Conservation (phyloP, 2,329 filamentous ascomycete species). For the Verticillium zaregamsianum region DNA sequence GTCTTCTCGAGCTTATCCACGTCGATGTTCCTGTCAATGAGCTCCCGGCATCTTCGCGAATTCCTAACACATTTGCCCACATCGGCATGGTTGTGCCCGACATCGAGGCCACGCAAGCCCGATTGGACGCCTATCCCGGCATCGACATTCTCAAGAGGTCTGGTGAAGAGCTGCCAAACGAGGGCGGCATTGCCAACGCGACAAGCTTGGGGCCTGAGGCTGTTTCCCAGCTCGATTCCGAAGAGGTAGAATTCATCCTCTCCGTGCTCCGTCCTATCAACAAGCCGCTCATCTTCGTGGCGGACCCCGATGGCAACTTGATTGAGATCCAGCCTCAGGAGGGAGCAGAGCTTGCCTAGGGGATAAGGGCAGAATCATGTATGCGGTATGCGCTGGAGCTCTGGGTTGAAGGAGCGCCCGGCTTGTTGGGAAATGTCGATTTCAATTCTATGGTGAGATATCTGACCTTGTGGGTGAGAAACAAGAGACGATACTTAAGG, state of each 20-base stretch:
- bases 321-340: slow-evolving; percentile 19
- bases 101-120: slow-evolving; percentile 19
- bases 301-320: slow-evolving; percentile 20
- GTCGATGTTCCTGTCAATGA: slow-evolving; percentile 16
- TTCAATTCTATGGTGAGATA: too few relatives aligned
- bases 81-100: slow-evolving; percentile 30
- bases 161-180: slow-evolving; percentile 12
- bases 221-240: slow-evolving; percentile 7
- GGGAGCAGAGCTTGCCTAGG: not conserved
- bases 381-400: too few relatives aligned
- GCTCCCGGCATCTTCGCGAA: slow-evolving; percentile 15
- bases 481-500: too few relatives aligned
- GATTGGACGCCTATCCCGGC: slow-evolving; percentile 14
- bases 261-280: slow-evolving; percentile 8
- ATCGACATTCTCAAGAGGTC: slow-evolving; percentile 22
- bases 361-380: too few relatives aligned
- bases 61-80: slow-evolving; percentile 26
- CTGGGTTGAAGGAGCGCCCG: too few relatives aligned
- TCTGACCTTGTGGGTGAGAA: too few relatives aligned
- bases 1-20: slow-evolving; percentile 26
- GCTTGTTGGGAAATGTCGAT: too few relatives aligned
- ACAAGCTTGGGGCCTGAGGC: slow-evolving; percentile 8
- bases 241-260: slow-evolving; percentile 7
- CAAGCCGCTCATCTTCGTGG: slow-evolving; percentile 14
- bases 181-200: slow-evolving; percentile 11